A percentile compares a stretch with the other conserved stretches of the same genome.
Evolutionary conservation across 495 filamentous ascomycete species (phyloP).

Genomic region (Jackrogersella multiformis): DNA sequence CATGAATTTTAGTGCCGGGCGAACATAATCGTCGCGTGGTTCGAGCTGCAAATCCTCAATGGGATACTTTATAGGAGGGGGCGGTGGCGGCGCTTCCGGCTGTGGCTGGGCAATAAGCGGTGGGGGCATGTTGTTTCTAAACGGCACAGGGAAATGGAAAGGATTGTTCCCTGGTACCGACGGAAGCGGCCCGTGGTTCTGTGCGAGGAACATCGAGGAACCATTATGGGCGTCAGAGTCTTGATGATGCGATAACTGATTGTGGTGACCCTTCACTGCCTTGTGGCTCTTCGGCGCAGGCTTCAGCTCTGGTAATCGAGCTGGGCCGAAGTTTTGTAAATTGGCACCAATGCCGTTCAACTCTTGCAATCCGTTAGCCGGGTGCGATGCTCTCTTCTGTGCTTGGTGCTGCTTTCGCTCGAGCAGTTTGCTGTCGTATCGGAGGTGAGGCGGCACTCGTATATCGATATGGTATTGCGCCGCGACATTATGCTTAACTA

Average conservation of each 20-base stretch:
- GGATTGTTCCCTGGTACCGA: slow-evolving; percentile 53
- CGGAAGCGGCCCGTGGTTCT: slow-evolving; percentile 50
- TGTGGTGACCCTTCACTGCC: slow-evolving; percentile 57
- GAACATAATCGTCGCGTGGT: slow-evolving; percentile 63
- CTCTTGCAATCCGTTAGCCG: slow-evolving; percentile 50
- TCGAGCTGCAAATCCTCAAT: slow-evolving; percentile 91
- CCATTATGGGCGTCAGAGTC: slow-evolving; percentile 45
- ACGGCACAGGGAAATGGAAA: slow-evolving; percentile 54
- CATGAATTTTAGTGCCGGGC: slow-evolving; percentile 82
- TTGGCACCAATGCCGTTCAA: slow-evolving; percentile 48
- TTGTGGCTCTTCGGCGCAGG: slow-evolving; percentile 83
- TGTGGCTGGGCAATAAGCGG: slow-evolving; percentile 33
- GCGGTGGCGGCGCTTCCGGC: slow-evolving; percentile 63
- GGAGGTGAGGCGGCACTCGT: slow-evolving; percentile 82
- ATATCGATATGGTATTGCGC: slow-evolving; percentile 84
- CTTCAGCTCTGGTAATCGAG: slow-evolving; percentile 76
- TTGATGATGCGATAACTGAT: slow-evolving; percentile 27
- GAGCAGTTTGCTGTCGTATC: slow-evolving; percentile 78
- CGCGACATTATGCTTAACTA: slow-evolving; percentile 88
- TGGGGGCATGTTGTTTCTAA: slow-evolving; percentile 50
- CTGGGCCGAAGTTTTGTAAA: slow-evolving; percentile 55
- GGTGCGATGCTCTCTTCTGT: slow-evolving; percentile 71
- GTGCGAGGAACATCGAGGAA: slow-evolving; percentile 49
- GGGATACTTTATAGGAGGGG: slow-evolving; percentile 89
- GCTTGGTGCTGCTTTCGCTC: slow-evolving; percentile 75